phyloP scores from a whole-genome alignment of 345 rosid genomes.

The Melaleuca quinquenervia region DNA sequence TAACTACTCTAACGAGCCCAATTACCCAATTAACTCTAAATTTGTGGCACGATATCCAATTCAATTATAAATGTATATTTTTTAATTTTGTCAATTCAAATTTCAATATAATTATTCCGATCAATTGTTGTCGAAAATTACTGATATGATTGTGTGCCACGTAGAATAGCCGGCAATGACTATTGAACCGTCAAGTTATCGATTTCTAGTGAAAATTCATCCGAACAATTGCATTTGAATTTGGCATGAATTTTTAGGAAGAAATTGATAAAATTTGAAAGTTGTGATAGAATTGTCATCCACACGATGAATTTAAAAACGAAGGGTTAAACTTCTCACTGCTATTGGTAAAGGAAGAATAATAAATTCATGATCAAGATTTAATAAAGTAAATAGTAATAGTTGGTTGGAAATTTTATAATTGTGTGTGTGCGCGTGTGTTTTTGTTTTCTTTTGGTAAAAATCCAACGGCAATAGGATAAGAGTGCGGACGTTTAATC shows the following conservation, averaged over 20 bases:
- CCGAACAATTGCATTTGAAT: fast-evolving
- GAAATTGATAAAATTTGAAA: background rate
- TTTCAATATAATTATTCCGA: fast-evolving
- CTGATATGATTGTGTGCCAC: fast-evolving
- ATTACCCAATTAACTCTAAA: background rate
- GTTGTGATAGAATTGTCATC: background rate
- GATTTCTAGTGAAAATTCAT: background rate
- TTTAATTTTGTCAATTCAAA: background rate
- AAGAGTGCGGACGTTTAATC: background rate
- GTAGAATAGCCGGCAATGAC: fast-evolving
- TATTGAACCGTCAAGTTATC: background rate
- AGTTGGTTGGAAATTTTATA: background rate
- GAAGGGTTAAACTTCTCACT: background rate
- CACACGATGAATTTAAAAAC: background rate
- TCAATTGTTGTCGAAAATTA: fast-evolving
- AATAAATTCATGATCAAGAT: background rate
- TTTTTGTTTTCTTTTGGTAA: background rate
- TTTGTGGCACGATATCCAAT: background rate
- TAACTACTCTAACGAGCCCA: fast-evolving
- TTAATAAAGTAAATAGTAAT: background rate
- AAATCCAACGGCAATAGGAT: background rate
- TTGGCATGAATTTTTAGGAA: fast-evolving
- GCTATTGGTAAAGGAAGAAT: background rate
- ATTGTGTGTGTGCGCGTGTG: too few relatives aligned
- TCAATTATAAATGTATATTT: background rate